phyloP scores from a whole-genome alignment of 148 eudicot genomes.

The Heliamphora exappendiculata region DNA sequence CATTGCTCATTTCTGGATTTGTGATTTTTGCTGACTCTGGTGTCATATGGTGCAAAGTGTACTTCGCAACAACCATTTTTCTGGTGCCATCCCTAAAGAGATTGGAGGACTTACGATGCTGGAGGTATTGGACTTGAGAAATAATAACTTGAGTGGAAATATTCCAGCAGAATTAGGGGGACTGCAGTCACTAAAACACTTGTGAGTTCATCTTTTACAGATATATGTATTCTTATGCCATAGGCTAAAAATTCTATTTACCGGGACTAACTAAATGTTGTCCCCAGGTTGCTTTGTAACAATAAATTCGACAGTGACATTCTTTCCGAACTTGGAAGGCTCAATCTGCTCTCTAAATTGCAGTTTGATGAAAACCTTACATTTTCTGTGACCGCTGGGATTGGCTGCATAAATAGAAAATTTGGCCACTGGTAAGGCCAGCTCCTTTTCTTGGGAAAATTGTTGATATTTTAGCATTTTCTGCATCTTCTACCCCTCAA shows the following conservation, averaged over 20 bases:
- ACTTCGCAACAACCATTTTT: constrained; percentile 61
- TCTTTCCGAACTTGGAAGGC: constrained; percentile 56
- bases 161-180: constrained; percentile 60
- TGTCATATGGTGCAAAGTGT: constrained; percentile 39
- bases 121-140: constrained; percentile 82
- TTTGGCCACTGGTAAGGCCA: constrained; percentile 59
- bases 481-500: not conserved
- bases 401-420: constrained; percentile 47
- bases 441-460: too few species aligned
- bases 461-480: not conserved
- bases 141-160: constrained; percentile 59
- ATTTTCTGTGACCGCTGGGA: constrained; percentile 26
- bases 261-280: not conserved
- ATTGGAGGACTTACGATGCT: constrained; percentile 53
- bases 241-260: not conserved
- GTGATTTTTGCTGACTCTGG: not conserved
- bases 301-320: constrained; percentile 60
- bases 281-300: constrained; percentile 59
- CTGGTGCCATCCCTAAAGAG: constrained; percentile 66
- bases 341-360: constrained; percentile 45
- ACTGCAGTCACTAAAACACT: constrained; percentile 46
- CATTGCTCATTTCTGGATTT: not conserved
- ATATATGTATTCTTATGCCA: not conserved
- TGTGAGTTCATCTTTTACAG: constrained; percentile 45
- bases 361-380: constrained; percentile 53